Evolutionary conservation across 192 early-diverging fungal genomes (phyloP), one percentile per base, ranked within the genome.

Genomic region (Thamnidium elegans): DNA sequence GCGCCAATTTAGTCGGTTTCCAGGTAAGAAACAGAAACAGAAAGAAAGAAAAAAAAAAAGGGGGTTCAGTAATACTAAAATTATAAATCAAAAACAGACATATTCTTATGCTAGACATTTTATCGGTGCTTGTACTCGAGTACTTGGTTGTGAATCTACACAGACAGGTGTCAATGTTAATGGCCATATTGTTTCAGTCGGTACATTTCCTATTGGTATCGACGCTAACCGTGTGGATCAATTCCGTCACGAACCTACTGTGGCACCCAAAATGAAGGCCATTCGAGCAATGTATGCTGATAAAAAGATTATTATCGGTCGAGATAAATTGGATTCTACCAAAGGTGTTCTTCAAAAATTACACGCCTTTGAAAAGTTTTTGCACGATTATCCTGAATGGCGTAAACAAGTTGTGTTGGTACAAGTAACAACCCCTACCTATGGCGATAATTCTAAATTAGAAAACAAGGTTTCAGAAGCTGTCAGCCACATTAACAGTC

Each of bases 201-300:
- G 92, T 55, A 93, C 95, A 11, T 97, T 97, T 73, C 97, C 97
- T 1, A 96, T 99, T 54, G 97, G 97, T 13, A 97, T 99, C 66
- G 95, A 99, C 67, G 82, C 88, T 10, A 75, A 89, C n/a, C 74
- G 86, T 4, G 82, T 95, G 11, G 80, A 93, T 51, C 36, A 61
- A 14, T 81, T 82, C 45, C 84, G 92, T 58, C 84, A 88, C 43
- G 68, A 73, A 47, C 80, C 86, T 11, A 76, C 70, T 3, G 94
- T 99, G 0, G 44, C 74, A 31, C 81, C 90, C 34, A 73, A 96
- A 93, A 92, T 95, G 71, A 80, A 81, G 26, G 76, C 81, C 13
- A 90, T 99, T 43, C 77, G 79, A 19, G 90, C 92, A 68, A 84
- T 96, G 73, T 97, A 94, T 69, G 79, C 86, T 56, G 92, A 79